Evolutionary conservation across 75 land plant genomes (phyloP), one percentile per base, ranked within the genome.

Genomic region (Picea glauca): DNA sequence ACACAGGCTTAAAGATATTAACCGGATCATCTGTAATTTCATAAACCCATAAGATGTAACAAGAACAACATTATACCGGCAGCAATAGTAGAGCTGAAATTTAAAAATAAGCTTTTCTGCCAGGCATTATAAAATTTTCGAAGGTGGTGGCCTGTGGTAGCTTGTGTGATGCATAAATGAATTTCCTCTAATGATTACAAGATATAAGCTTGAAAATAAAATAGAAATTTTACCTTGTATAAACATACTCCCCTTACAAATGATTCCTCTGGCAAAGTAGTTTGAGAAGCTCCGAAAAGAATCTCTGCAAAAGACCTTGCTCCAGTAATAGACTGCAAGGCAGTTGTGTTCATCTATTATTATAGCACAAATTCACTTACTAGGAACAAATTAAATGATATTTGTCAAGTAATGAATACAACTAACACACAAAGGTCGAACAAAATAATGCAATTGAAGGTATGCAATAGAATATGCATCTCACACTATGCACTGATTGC

Each of bases 241-340:
- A 88, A 77, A 21, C 90, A 88, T 61, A 73, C 61, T 35, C 86
- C 91, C 80, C 89, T 86, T 68, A 70, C 75, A 46, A 80, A 33
- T 20, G 63, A 65, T 14, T 80, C 79, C 13, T 80, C 58, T 76
- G 81, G 43, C 26, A 70, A 62, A 59, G 13, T 68, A 81, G 5
- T 57, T 7, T 43, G 50, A 31, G 65, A 38, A 31, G 77, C 74
- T 54, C 90, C 91, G 68, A 93, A 83, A 31, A 96, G 64, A 50
- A 91, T 86, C 58, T 96, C 92, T 65, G 94, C 98, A 74, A 95
- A 85, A 65, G 99, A 98, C 68, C 79, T 83, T 18, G 93, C 98
- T 65, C 98, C 99, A 58, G 95, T 88, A 40, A 98, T 90, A 33
- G 98, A 93, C 99, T 98, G 80, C 70, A 78, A 75, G 57, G 23